Percentiles rank a stretch among this genome's conserved stretches.
Conservation (phyloP, 2,329 filamentous ascomycete genomes). For the Cladophialophora exuberans region DNA sequence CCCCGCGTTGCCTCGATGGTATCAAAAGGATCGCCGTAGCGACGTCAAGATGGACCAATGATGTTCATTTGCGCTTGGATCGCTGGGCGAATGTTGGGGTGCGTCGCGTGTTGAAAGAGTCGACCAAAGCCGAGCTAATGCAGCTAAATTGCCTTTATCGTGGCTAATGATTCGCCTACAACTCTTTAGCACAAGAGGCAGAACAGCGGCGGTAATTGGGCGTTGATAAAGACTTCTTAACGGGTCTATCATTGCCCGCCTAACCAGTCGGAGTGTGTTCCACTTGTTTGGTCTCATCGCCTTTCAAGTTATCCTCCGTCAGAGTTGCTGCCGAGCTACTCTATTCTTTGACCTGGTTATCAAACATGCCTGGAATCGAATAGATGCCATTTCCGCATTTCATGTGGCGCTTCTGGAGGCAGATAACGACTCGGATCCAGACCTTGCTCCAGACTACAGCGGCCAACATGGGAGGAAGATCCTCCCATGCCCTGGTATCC, state of each 20-base stretch:
- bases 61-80: constrained; percentile 5
- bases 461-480: neutral
- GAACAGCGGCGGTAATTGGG: neutral
- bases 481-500: neutral
- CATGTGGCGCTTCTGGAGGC: neutral
- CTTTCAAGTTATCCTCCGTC: no score
- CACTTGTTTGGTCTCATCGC: neutral
- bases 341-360: neutral
- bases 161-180: no score
- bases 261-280: neutral
- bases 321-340: neutral
- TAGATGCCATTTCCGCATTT: neutral
- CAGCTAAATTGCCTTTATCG: constrained; percentile 1
- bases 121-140: neutral
- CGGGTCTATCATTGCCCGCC: neutral
- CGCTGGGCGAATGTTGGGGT: neutral
- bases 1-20: neutral
- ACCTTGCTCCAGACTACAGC: no score
- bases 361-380: neutral
- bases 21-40: neutral
- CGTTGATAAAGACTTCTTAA: neutral
- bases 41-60: neutral
- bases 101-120: neutral
- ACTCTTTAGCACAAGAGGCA: no score
- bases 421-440: neutral